phyloP scores from a whole-genome alignment of 306 rosid species.

The Inga laurina region DNA sequence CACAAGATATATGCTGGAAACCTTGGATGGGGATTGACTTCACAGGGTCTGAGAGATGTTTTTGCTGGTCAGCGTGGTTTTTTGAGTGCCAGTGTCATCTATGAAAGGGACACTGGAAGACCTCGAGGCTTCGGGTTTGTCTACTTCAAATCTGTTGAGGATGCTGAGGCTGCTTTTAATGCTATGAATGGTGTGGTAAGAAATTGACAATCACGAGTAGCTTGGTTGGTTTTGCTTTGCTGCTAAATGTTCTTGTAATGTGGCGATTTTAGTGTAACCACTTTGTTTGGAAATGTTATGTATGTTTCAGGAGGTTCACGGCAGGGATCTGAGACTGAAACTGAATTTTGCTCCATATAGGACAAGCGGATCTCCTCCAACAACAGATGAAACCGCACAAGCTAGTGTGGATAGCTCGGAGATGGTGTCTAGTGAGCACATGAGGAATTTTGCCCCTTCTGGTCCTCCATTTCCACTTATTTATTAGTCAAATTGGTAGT shows the following conservation, averaged over 20 bases:
- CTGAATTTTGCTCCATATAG: constrained; percentile 60
- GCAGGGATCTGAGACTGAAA: constrained; percentile 73
- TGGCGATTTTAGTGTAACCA: neutral
- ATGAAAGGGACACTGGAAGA: constrained; percentile 76
- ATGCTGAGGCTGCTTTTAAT: constrained; percentile 58
- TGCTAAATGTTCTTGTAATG: neutral
- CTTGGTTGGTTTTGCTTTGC: constrained; percentile 11
- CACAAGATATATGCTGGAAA: constrained; percentile 90
- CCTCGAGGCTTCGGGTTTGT: constrained; percentile 90
- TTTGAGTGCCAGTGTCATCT: constrained; percentile 81
- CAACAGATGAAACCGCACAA: constrained; percentile 29
- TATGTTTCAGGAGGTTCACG: constrained; percentile 70
- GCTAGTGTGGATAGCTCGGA: constrained; percentile 47
- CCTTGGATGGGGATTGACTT: constrained; percentile 82
- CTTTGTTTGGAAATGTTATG: constrained; percentile 15
- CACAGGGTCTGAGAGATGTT: constrained; percentile 76
- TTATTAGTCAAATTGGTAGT: constrained; percentile 24
- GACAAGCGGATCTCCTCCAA: constrained; percentile 40
- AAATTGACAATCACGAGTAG: neutral
- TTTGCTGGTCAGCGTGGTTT: constrained; percentile 78
- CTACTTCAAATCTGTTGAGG: constrained; percentile 69
- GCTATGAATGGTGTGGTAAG: constrained; percentile 91
- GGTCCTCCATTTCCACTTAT: neutral
- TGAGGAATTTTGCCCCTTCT: constrained; percentile 39
- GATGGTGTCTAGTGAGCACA: constrained; percentile 59